Base-by-base conservation (phyloP, 306 rosid species). In the Amphicarpaea edgeworthii region DNA sequence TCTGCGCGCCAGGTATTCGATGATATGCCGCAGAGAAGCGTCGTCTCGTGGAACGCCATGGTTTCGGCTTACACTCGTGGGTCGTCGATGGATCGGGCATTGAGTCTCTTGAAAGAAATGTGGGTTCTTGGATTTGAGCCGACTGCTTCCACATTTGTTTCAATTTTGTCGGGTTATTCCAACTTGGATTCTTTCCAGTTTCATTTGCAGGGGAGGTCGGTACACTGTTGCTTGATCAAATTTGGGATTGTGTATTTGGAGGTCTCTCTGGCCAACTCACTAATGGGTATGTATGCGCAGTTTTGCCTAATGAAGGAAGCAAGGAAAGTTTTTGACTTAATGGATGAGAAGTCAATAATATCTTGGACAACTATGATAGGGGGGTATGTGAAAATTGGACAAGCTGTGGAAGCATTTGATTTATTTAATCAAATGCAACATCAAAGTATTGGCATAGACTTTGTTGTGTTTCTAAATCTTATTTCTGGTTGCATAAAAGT, bases 31-130 rank as follows among this genome's bases (percentile, higher is more conserved):
- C 81, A 65, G 0, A 86, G 87, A 80, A 91, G 81, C 70, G 76
- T 79, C 3, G 84, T 91, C 24, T 83, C 91, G 4, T 91, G 90
- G 91, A 91, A 91, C 2, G 54, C 94, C 71, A 64, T 89, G 77
- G 77, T 91, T 82, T 89, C 86, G 67, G 91, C 86, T 70, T 87
- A 89, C 26, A 77, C 79, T 51, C 88, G 77, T 7, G 85, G 6
- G 73, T 80, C 32, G 71, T 57, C 72, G 70, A 77, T 86, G 76
- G 82, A 83, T 12, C 69, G 65, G 78, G 81, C 76, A 59, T 7
- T 77, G 21, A 47, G 78, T 65, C 68, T 81, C 15, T 75, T 82
- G 77, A 85, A 61, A 76, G 84, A 86, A 70, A 83, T 86, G 87
- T 14, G 79, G 87, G 76, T 54, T 76, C 34, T 63, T 76, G 86